Evolutionary conservation across 768 basidiomycete species (phyloP), one percentile per base, ranked within the genome.

Genomic region (Tephrocybe rancida): DNA sequence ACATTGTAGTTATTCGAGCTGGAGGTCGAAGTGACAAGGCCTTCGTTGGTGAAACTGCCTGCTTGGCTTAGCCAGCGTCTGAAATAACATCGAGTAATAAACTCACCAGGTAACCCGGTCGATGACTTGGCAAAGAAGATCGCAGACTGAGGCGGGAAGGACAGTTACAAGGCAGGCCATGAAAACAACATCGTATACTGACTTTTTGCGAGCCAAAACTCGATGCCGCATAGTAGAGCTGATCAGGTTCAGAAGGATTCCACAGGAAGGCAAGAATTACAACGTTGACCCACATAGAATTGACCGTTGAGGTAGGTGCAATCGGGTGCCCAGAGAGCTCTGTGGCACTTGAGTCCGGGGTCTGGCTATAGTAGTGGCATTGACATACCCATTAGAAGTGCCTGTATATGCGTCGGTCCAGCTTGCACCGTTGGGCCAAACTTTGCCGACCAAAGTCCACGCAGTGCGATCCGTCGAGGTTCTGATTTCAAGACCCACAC

Each of bases 101-200:
- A 52, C 52, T 44, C 50, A 69, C 73, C 74, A 47, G 76, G 75
- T 21, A 73, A 55, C 13, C 80, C 81, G n/a, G 78, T 79, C 9
- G 72, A 69, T 4, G 78, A 81, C 54, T 74, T 80, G 1, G 82
- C 81, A 3, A 82, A 71, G 65, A 83, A 84, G 21, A 84, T 80
- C 2, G 75, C 83, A 14, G 75, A 79, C 74, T 81, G 45, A 22
- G 25, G 19, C 19, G 24, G 30, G 32, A 29, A 14, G 41, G 32
- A 6, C 39, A 25, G 50, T 3, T 3, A 32, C 34, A 5, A 8
- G 66, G 16, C 9, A 16, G 9, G 37, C 10, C 82, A 83, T 35
- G 11, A n/a, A 19, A 44, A 29, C 30, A 54, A 8, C 16, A 22
- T 83, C 80, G 3, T 74, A n/a, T 25, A 41, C 59, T 35, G 58